Base-by-base conservation (phyloP, 352 stramenopile genomes). In the Phytopythium delawarense region DNA sequence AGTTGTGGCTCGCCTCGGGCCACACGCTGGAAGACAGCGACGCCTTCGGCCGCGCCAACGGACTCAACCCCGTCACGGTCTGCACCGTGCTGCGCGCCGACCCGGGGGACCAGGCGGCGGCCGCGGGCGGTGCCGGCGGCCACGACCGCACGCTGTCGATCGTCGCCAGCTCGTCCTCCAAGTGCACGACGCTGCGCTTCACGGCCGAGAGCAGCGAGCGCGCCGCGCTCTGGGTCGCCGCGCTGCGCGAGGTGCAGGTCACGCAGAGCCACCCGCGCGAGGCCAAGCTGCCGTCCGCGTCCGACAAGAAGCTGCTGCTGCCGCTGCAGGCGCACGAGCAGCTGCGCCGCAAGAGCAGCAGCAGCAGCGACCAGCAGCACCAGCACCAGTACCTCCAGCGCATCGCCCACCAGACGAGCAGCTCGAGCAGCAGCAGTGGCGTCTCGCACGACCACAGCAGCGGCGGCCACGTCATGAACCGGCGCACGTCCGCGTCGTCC, bases 231-330 rank as follows among this genome's bases (percentile, higher is more conserved):
- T 91, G 82, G 82, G 64, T 89, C 34, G 64, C 75, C 35, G 79
- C 76, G 35, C 66, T 91, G 44, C 75, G 82, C n/a, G 72, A 71
- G 39, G 70, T 91, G 32, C 82, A 91, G 70, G 50, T 85, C 16
- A 76, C 65, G 7, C 71, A 79, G 62, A 59, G 56, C 28, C 23
- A 65, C 25, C 57, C 45, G 15, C 51, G 30, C 18, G 28, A 63
- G 18, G 53, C 51, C 5, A 73, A 65, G 40, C 2, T 66, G 39
- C 49, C 46, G 1, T 63, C 67, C 15, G 64, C 56, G 1, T 44
- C 64, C 11, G 62, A 79, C n/a, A 70, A 68, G n/a, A 52, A 62
- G 25, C 40, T 75, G 57, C 52, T 73, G 34, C 63, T 73, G 11
- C 63, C 65, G 32, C 64, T 72, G 11, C 65, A 76, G 42, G 66